Percentiles rank a stretch among this genome's conserved stretches.
Evolutionary conservation across 192 early-diverging fungal species (phyloP).

Genomic region (Coemansia sp.): DNA sequence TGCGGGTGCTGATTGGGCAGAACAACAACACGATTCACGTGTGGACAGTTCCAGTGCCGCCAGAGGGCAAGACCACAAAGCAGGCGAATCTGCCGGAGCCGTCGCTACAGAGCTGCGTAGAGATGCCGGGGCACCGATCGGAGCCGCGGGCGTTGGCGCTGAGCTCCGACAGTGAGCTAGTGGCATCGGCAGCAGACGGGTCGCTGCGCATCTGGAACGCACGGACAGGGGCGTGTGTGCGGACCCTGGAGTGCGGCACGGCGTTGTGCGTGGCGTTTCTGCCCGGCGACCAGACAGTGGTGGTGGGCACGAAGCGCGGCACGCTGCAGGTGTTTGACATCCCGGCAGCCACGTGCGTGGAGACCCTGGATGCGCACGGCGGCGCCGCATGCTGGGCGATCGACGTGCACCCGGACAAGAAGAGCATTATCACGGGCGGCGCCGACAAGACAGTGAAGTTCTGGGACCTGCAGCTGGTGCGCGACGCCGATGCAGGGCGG

Average conservation of each 20-base stretch:
- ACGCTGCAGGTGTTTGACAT: conserved; percentile 89
- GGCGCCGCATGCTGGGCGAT: conserved; percentile 81
- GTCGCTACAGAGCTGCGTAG: conserved; percentile 66
- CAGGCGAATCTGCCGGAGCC: conserved; percentile 67
- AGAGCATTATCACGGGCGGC: conserved; percentile 86
- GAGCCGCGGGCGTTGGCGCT: conserved; percentile 90
- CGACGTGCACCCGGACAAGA: conserved; percentile 79
- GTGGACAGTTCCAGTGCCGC: conserved; percentile 61
- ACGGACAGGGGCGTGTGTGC: conserved; percentile 75
- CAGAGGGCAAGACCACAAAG: conserved; percentile 58
- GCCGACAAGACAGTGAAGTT: conserved; percentile 97
- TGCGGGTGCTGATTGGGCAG: conserved; percentile 66
- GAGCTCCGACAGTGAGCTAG: conserved; percentile 81
- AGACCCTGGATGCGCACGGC: conserved; percentile 88
- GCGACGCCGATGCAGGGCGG: conserved; percentile 25
- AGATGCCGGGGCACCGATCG: conserved; percentile 83
- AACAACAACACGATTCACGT: conserved; percentile 84
- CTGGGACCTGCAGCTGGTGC: conserved; percentile 89
- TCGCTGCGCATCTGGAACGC: conserved; percentile 90
- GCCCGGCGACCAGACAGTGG: conserved; percentile 79
- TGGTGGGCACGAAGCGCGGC: conserved; percentile 93
- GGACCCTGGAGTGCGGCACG: conserved; percentile 88
- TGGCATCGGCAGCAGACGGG: conserved; percentile 82
- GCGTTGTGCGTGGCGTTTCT: conserved; percentile 91
- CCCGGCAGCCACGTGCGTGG: conserved; percentile 74